Conservation (phyloP, 176 grass and related monocot species). For the Hyparrhenia diplandra region DNA sequence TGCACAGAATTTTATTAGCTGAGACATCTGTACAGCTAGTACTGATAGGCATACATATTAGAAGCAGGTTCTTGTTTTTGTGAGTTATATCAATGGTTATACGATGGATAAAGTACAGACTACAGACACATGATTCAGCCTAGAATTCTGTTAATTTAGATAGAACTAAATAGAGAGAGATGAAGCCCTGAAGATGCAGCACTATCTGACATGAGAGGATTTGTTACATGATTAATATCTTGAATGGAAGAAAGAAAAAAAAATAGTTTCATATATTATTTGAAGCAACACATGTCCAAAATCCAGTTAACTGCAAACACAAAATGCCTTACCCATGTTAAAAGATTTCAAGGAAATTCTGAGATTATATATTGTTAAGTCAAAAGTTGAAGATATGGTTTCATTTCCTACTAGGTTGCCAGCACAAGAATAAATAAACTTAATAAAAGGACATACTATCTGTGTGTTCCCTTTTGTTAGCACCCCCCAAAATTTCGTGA, state of each 20-base stretch:
- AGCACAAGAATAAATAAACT: conserved; percentile 3
- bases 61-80: neutral
- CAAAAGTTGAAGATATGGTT: too few species aligned
- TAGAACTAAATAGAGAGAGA: neutral
- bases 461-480: conserved; percentile 92
- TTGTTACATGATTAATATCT: neutral
- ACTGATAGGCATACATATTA: neutral
- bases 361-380: too few species aligned
- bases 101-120: neutral
- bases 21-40: neutral
- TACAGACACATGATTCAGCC: neutral
- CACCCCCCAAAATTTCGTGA: conserved; percentile 81
- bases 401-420: conserved; percentile 8
- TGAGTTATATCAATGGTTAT: neutral
- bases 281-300: neutral
- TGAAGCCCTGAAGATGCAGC: conserved; percentile 6
- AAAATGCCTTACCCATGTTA: too few species aligned
- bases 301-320: conserved; percentile 21
- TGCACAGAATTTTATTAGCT: conserved; percentile 43
- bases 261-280: neutral
- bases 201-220: neutral
- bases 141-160: neutral
- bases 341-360: too few species aligned
- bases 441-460: conserved; percentile 63
- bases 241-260: neutral